Percentiles rank a stretch among this genome's conserved stretches.
Conservation (phyloP, 108 stramenopile genomes). For the Skeletonema costatum region DNA sequence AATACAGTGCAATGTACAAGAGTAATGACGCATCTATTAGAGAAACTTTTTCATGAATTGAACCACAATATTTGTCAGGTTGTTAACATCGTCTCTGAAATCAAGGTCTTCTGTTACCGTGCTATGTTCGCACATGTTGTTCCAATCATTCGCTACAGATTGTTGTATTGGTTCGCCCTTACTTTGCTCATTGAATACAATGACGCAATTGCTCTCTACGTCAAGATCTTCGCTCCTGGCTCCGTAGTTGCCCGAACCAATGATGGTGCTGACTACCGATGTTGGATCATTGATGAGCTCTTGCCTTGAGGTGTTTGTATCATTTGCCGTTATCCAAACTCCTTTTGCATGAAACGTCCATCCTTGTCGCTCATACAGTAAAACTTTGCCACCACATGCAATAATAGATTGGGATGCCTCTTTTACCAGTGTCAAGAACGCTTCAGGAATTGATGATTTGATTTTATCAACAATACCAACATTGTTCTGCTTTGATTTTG, state of each 20-base stretch:
- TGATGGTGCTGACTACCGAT: conserved; percentile 54
- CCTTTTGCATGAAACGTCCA: conserved; percentile 93
- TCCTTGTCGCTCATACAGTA: conserved; percentile 65
- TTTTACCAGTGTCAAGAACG: conserved; percentile 60
- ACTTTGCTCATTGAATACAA: conserved; percentile 50
- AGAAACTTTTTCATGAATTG: conserved; percentile 24
- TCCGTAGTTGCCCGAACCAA: conserved; percentile 86
- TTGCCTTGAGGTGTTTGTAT: not conserved
- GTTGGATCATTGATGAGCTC: conserved; percentile 29
- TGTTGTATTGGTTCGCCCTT: conserved; percentile 1
- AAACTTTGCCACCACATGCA: conserved; percentile 43
- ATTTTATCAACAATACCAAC: conserved; percentile 57
- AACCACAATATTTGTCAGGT: conserved; percentile 21
- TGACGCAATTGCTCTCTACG: conserved; percentile 79
- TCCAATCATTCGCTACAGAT: conserved; percentile 41
- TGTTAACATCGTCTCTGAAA: not conserved
- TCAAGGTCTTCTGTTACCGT: conserved; percentile 6
- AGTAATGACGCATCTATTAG: not conserved
- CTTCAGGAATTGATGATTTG: conserved; percentile 75
- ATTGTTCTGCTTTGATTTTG: not conserved
- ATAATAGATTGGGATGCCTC: conserved; percentile 38
- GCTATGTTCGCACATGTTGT: conserved; percentile 35
- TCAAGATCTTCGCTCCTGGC: conserved; percentile 68
- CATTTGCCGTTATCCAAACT: conserved; percentile 58
- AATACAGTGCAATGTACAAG: not conserved